Evolutionary conservation across 352 stramenopile species (phyloP), one percentile per base, ranked within the genome.

Genomic region (Phytopythium chamaehyphon): DNA sequence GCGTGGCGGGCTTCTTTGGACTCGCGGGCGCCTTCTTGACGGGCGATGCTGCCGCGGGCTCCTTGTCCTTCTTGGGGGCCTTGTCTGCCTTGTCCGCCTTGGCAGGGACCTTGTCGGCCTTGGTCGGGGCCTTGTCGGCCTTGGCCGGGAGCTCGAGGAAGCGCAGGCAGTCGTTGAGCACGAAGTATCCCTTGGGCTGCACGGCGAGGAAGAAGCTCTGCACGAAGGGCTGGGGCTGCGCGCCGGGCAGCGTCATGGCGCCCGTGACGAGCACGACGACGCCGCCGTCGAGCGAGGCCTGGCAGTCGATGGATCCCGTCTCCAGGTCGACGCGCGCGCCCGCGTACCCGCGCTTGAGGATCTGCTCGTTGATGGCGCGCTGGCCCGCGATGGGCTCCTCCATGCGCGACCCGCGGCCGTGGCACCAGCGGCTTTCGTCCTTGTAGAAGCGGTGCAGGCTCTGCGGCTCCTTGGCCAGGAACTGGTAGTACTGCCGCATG

Each of bases 401-500:
- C 73, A 90, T 91, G 38, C 81, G 80, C 52, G 82, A 93, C 36
- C 84, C 84, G 10, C 74, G 46, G 55, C 78, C 84, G 59, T 95
- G 84, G 63, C 78, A 88, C 76, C 80, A 95, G 40, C 63, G 73
- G 19, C 74, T 89, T 55, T 92, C 80, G 47, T 86, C 71, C 80
- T 95, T 95, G 64, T 95, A 95, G 60, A 95, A 95, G 40, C 84
- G 84, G 61, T 95, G 84, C 51, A 95, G 69, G 43, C 76, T 90
- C 59, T 83, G 74, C 51, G 84, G 84, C 49, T 89, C 77, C 58
- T 92, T 90, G 50, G 80, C 82, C 55, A 95, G 64, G 47, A 95
- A 78, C 55, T 91, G 81, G 69, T 95, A 95, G 71, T 95, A 95
- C 72, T 95, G 84, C 47, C 81, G 81, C 73, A 95, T 90, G 62